These are phyloP conservation scores for Guadua angustifolia DNA, from an alignment of 176 grass and related monocot species.

Conservation along the genomic window DNA sequence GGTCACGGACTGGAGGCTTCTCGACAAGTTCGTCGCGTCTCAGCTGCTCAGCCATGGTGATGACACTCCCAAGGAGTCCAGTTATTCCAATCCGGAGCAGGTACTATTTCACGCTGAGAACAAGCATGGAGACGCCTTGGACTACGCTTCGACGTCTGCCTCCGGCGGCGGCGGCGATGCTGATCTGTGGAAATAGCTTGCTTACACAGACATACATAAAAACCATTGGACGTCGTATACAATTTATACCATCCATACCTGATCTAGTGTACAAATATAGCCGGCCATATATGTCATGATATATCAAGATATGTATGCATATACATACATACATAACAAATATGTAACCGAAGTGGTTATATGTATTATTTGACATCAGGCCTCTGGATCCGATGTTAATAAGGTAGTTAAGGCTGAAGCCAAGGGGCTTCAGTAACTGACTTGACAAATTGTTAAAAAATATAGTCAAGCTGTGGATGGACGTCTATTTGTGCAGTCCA, in stretches of 20 bases:
- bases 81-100: conserved; percentile 37
- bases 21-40: conserved; percentile 88
- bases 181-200: conserved; percentile 63
- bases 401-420: conserved; percentile 69
- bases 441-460: conserved; percentile 67
- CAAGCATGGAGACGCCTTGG: conserved; percentile 51
- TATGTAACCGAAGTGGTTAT: conserved; percentile 65
- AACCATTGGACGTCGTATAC: conserved; percentile 33
- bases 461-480: conserved; percentile 62
- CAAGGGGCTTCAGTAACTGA: conserved; percentile 62
- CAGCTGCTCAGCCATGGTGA: conserved; percentile 75
- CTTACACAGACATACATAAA: conserved; percentile 26
- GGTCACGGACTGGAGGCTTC: conserved; percentile 75
- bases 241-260: conserved; percentile 43
- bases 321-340: conserved; percentile 48
- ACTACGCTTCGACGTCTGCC: conserved; percentile 70
- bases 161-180: conserved; percentile 33
- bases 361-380: conserved; percentile 52
- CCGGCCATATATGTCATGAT: conserved; percentile 44
- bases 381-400: conserved; percentile 41
- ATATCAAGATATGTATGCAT: conserved; percentile 31
- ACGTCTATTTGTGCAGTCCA: conserved; percentile 64
- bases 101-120: conserved; percentile 41
- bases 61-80: conserved; percentile 44
- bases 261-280: conserved; percentile 64